Base-by-base conservation (phyloP, 305 asterid genomes). In the Solanum hybrid region DNA sequence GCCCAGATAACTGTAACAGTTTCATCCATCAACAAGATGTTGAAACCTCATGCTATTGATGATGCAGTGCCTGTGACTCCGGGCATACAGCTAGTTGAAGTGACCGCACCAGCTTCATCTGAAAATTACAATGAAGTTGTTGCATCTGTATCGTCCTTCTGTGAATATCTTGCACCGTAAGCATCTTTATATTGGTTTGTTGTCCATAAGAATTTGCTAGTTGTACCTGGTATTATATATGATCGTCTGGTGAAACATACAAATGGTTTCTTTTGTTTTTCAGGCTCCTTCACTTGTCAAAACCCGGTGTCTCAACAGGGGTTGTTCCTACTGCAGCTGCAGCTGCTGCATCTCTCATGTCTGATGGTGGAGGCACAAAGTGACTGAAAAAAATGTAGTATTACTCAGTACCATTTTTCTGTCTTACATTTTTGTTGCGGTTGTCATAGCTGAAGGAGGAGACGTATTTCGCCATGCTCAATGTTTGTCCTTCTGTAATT, bases 111-210 rank as follows among this genome's bases (percentile, higher is more conserved):
- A 81, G 94, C 99, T 10, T 93, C 98, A 20, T 93, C 99, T 17
- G 98, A 95, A 91, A 97, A 95, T 91, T 97, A 96, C 91, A 88
- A 91, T 32, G 98, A 96, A 83, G 97, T 96, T 91, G 98, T 89
- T 36, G 93, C 95, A 1, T 94, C 95, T 75, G 93, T 96, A 77
- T 92, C 98, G 3, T 93, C 98, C 6, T 97, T 97, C 78, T 96
- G 97, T 89, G 98, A 97, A 93, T 95, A 96, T 91, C 99, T 96
- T 92, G 99, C 99, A 10, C 98, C 99, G 99, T 97, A 93, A 96
- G 96, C 91, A 22, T 85, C 88, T 89, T 72, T 10, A 89, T 73
- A 84, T n/a, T 22, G 68, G 61, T n/a, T 41, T 76, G 39, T 88
- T 68, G 36, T 38, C 14, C 15, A 31, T 89, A 68, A 3, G 33